Base-by-base conservation (phyloP, 78 protist species). In the Dictyostelium intermedium region DNA sequence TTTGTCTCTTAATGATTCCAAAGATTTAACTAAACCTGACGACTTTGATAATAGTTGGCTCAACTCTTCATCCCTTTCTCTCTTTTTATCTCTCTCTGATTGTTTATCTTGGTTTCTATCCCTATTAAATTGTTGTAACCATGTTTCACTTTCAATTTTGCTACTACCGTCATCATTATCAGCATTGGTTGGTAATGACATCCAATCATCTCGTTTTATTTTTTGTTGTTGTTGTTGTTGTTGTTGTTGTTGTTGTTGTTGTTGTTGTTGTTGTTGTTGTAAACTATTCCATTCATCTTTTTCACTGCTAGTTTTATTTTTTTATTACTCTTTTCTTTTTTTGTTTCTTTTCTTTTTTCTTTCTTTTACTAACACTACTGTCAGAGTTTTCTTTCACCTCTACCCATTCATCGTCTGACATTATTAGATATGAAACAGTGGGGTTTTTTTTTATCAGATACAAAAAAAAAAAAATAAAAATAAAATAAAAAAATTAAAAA, bases 21-120 rank as follows among this genome's bases (percentile, higher is more conserved):
- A 34, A 16, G 80, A 47, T 41, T 78, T 34, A 41, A 89, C 87
- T 32, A 89, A 72, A 41, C 94, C 94, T 41, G 93, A 84, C 66
- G 94, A 34, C 5, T 69, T 78, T 41, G 94, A 39, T 50, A 89
- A 47, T 14, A 25, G 1, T 39, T 81, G 60, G 9, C 87, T 23
- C 10, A 89, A 70, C 0, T 34, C 77, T 56, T 89, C 70, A 45
- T 80, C 77, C 53, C 84, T 83, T n/a, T 89, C 77, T 74, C 79
- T 77, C 34, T 34, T 82, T 80, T 69, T 61, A 41, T 81, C 87
- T 35, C 76, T 60, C 27, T 80, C 84, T 0, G 16, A 16, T 63
- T 69, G 74, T 39, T 80, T 87, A 0, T 87, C 78, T 66, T 47
- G 14, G 20, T 79, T 87, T 18, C 63, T 47, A 66, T 60, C 10